These are phyloP conservation scores for Discostella pseudostelligera DNA, from an alignment of 108 stramenopile species.

Conservation along the genomic window DNA sequence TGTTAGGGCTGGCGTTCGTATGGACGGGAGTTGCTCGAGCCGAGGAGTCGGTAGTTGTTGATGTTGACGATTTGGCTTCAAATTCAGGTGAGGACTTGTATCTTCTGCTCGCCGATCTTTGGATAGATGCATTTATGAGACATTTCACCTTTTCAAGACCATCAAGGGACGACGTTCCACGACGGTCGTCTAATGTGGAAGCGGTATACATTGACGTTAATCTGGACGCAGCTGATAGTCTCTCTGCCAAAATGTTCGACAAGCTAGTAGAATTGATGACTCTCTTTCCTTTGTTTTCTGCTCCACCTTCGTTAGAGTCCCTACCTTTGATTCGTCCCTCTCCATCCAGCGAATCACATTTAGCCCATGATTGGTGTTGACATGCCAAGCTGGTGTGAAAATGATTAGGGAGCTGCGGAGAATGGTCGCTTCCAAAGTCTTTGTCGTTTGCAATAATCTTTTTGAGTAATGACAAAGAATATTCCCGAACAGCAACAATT, in stretches of 20 bases:
- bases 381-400: conserved; percentile 13
- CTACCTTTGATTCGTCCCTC: neutral
- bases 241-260: conserved; percentile 11
- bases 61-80: neutral
- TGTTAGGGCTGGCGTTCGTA: neutral
- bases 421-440: conserved; percentile 9
- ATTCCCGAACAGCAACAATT: conserved; percentile 62
- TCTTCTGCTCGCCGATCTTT: conserved; percentile 10
- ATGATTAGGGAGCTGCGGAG: conserved; percentile 19
- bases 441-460: conserved; percentile 40
- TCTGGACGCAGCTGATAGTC: conserved; percentile 1
- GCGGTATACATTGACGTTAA: conserved; percentile 3
- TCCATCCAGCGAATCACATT: neutral
- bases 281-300: neutral
- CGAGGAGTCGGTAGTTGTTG: neutral
- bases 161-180: neutral
- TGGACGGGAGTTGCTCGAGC: neutral
- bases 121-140: conserved; percentile 7
- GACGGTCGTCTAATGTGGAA: neutral
- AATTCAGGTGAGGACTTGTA: neutral
- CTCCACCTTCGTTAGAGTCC: neutral
- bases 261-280: conserved; percentile 8
- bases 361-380: neutral
- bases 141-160: conserved; percentile 2
- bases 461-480: conserved; percentile 47